phyloP scores from a whole-genome alignment of 2,329 filamentous ascomycete genomes.

The Ophiocordyceps camponoti-floridani region DNA sequence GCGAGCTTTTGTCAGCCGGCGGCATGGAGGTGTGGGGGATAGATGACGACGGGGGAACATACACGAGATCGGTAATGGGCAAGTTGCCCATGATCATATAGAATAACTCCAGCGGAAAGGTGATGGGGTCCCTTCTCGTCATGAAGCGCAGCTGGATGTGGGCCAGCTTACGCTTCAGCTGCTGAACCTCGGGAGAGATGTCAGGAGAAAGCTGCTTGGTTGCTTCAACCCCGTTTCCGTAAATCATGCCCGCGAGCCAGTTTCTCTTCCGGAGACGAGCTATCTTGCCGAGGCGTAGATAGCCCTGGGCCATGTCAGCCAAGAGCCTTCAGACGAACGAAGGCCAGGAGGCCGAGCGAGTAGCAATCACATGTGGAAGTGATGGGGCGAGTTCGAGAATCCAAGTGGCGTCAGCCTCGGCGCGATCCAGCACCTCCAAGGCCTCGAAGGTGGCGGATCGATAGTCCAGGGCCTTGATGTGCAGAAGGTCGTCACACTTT shows the following conservation, averaged over 20 bases:
- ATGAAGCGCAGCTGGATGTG: slow-evolving; percentile 15
- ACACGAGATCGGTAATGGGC: slow-evolving; percentile 15
- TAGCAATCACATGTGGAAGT: slow-evolving; percentile 15
- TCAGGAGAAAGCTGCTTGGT: slow-evolving; percentile 8
- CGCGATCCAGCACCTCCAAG: slow-evolving; percentile 17
- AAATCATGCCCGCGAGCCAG: slow-evolving; percentile 21
- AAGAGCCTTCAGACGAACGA: neutral
- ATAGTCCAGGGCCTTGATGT: slow-evolving; percentile 22
- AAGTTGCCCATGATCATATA: slow-evolving; percentile 16
- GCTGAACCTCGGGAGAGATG: slow-evolving; percentile 17
- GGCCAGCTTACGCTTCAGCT: slow-evolving; percentile 15
- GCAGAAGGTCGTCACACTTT: slow-evolving; percentile 18
- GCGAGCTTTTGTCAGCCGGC: slow-evolving; percentile 1
- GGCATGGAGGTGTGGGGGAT: neutral
- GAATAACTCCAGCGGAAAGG: slow-evolving; percentile 17
- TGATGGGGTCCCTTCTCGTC: slow-evolving; percentile 15
- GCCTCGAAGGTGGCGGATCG: slow-evolving; percentile 21
- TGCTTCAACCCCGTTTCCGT: slow-evolving; percentile 19
- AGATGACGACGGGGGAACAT: slow-evolving; percentile 1
- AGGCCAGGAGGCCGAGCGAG: neutral
- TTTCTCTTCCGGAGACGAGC: slow-evolving; percentile 17
- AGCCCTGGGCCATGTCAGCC: slow-evolving; percentile 14
- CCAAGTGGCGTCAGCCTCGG: slow-evolving; percentile 22
- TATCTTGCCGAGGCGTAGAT: slow-evolving; percentile 22
- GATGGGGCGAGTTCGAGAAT: slow-evolving; percentile 22